Evolutionary conservation across 2,329 filamentous ascomycete genomes (phyloP), one percentile per base, ranked within the genome.

Genomic region (Aspergillus sp.): DNA sequence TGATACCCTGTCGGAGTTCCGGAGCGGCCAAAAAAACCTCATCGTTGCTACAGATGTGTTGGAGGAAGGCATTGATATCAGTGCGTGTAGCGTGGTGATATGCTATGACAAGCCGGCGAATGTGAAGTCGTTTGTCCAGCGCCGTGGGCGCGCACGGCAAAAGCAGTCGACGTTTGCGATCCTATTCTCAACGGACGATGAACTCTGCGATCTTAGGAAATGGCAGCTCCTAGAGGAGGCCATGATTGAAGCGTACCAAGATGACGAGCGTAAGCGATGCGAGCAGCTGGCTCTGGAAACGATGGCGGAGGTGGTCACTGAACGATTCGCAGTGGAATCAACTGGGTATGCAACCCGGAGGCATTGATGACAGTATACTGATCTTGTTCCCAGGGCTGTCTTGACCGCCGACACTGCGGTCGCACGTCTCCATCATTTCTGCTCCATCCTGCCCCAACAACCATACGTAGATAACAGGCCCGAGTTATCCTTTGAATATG

Each of bases 351-450:
- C 16, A 13, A 22, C 16, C 0, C n/a, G 9, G 2, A 22, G 13
- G 10, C 8, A 11, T 32, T 6, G 9, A 11, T 36, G 11, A 8
- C 0, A 10, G 38, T 13, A 2, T 41, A 11, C 20, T 50, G 6
- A 49, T 17, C 13, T 44, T 47, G 13, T 14, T n/a, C 32, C 13
- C 47, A 82, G 85, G 4, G 90, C 89, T 0, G 71, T 83, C 11
- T 73, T 96, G 13, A 88, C 88, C 10, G 77, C 90, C 1, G 82
- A 89, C 35, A 88, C 88, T 58, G 88, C 90, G 1, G 82, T 86
- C 45, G 71, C 78, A n/a, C 90, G 94, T 67, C 78, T 97, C 1
- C 78, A 88, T 44, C 90, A 95, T 68, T 95, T 96, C 60, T 96
- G 92, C 68, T 74, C 77, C 0, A 78, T 80, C 0, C 67, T 91